Percentiles rank a stretch among this genome's conserved stretches.
Conservation (phyloP, 2,329 filamentous ascomycete species). For the Triangularia setosa region DNA sequence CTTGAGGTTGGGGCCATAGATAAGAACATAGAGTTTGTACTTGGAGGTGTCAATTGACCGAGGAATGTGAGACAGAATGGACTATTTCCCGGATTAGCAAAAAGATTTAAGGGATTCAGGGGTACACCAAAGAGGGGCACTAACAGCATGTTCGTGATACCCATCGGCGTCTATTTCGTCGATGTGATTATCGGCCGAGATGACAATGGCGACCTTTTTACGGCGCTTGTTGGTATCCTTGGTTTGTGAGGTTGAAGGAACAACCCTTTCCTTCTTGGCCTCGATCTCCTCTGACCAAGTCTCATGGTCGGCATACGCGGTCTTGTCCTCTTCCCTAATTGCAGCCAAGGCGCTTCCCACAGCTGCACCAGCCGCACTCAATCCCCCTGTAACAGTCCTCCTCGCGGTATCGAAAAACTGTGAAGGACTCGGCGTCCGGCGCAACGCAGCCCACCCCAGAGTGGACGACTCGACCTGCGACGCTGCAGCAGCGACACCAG, state of each 20-base stretch:
- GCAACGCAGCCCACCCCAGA: slow-evolving; percentile 68
- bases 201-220: slow-evolving; percentile 82
- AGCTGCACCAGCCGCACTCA: slow-evolving; percentile 77
- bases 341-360: slow-evolving; percentile 78
- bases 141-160: slow-evolving; percentile 76
- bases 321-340: slow-evolving; percentile 78
- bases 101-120: not conserved
- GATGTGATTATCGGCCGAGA: slow-evolving; percentile 69
- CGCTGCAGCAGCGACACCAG: slow-evolving; percentile 41
- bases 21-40: slow-evolving; percentile 79
- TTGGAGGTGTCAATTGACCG: slow-evolving; percentile 68
- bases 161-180: slow-evolving; percentile 56
- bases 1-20: slow-evolving; percentile 80
- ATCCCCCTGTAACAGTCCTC: slow-evolving; percentile 73
- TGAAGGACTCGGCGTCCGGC: slow-evolving; percentile 80
- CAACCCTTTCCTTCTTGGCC: slow-evolving; percentile 51
- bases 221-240: slow-evolving; percentile 46
- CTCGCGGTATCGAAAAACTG: slow-evolving; percentile 82
- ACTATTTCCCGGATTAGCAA: slow-evolving; percentile 45
- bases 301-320: slow-evolving; percentile 78
- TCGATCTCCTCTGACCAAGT: slow-evolving; percentile 90
- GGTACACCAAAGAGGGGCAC: slow-evolving; percentile 32
- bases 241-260: slow-evolving; percentile 28
- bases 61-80: slow-evolving; percentile 84
- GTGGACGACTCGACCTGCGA: slow-evolving; percentile 27